phyloP scores from a whole-genome alignment of 139 green algal genomes.

The Tetraselmis striata region DNA sequence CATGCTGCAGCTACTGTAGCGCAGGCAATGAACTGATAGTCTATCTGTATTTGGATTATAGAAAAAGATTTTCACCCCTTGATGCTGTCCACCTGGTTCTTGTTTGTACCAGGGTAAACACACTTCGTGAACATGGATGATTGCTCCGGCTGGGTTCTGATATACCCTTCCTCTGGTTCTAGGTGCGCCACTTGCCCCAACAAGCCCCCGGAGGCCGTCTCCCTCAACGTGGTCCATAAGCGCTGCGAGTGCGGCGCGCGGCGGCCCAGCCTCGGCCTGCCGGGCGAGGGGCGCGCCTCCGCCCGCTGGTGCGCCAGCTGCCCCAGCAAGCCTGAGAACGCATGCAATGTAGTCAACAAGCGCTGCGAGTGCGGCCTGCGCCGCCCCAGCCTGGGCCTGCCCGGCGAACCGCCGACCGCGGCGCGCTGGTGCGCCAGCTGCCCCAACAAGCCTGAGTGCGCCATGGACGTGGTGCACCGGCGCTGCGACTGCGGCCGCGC shows the following conservation, averaged over 20 bases:
- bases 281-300: not conserved
- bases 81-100: no score
- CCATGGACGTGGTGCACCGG: not conserved
- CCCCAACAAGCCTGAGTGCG: not conserved
- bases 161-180: not conserved
- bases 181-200: not conserved
- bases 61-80: no score
- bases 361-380: not conserved
- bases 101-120: not conserved
- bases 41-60: no score
- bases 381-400: not conserved
- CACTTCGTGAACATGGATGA: not conserved
- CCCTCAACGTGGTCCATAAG: not conserved
- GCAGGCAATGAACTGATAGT: no score
- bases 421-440: not conserved
- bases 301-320: not conserved
- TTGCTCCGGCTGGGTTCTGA: no score
- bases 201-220: not conserved
- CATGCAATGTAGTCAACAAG: not conserved
- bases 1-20: no score
- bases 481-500: not conserved
- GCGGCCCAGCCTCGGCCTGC: not conserved
- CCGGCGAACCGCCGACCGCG: not conserved
- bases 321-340: not conserved
- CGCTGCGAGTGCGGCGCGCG: not conserved